phyloP scores from a whole-genome alignment of 768 basidiomycete genomes.

The Saitozyma podzolica region DNA sequence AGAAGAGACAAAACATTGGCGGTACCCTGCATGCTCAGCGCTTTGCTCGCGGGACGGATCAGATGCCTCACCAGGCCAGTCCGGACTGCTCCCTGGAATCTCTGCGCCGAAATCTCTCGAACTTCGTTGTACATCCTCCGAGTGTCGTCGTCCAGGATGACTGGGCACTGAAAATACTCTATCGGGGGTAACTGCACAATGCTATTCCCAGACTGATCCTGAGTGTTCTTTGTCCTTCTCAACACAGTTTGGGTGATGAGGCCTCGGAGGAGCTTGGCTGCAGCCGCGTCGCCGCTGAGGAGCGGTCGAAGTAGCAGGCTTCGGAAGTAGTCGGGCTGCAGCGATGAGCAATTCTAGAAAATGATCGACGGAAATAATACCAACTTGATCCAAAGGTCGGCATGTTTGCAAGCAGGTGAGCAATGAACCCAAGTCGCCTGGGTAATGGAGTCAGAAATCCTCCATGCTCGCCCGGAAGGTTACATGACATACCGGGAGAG shows the following conservation, averaged over 20 bases:
- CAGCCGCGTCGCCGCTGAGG: constrained; percentile 66
- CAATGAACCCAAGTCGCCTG: constrained; percentile 80
- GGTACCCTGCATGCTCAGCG: constrained; percentile 19
- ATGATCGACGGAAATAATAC: not conserved
- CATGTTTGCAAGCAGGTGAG: constrained; percentile 84
- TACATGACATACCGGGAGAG: constrained; percentile 18
- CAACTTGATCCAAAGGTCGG: constrained; percentile 70
- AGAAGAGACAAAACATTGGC: constrained; percentile 40
- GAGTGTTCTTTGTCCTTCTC: constrained; percentile 64
- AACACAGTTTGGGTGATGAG: constrained; percentile 17
- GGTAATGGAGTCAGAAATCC: constrained; percentile 61
- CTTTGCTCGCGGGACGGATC: not conserved
- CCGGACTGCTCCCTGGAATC: constrained; percentile 26
- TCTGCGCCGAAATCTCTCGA: constrained; percentile 10
- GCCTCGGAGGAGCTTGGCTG: constrained; percentile 65
- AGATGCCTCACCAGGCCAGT: constrained; percentile 29
- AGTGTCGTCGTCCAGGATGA: constrained; percentile 40
- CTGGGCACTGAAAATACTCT: constrained; percentile 60
- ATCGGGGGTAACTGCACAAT: constrained; percentile 79
- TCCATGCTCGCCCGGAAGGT: not conserved
- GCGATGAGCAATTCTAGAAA: not conserved
- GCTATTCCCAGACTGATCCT: constrained; percentile 70
- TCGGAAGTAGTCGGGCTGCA: constrained; percentile 68
- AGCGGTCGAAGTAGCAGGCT: constrained; percentile 74
- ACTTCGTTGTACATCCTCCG: constrained; percentile 40